Percentiles rank a stretch among this genome's conserved stretches.
These are phyloP conservation scores for Raddia distichophylla DNA, from an alignment of 176 grass and related monocot species.

Conservation along the genomic window DNA sequence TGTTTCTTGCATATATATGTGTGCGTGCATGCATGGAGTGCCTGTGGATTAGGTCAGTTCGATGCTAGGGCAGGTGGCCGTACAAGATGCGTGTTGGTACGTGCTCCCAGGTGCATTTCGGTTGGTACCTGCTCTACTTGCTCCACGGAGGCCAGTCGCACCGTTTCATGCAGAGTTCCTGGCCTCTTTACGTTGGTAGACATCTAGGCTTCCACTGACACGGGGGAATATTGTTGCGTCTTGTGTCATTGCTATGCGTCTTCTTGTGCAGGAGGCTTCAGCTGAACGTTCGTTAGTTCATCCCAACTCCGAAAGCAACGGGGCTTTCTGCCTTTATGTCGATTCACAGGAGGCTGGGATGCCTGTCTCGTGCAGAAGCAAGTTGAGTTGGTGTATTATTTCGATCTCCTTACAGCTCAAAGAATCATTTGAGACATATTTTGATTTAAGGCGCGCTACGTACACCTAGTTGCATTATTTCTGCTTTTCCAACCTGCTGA, in stretches of 20 bases:
- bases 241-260: conserved; percentile 20
- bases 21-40: not conserved
- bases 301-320: conserved; percentile 38
- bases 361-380: not conserved
- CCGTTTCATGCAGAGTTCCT: conserved; percentile 20
- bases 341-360: conserved; percentile 3
- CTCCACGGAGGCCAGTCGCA: conserved; percentile 16
- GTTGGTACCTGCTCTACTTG: conserved; percentile 41
- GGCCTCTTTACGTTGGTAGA: conserved; percentile 42
- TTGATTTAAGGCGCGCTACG: not conserved
- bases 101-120: conserved; percentile 38
- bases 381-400: conserved; percentile 11
- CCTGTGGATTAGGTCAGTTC: conserved; percentile 36
- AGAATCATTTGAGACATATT: not conserved
- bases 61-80: conserved; percentile 31
- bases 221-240: no score
- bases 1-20: conserved; percentile 36
- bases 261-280: conserved; percentile 38
- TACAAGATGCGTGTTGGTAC: not conserved
- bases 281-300: conserved; percentile 38
- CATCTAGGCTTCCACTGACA: not conserved
- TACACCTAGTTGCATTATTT: not conserved
- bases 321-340: not conserved
- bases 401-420: conserved; percentile 10
- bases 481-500: not conserved